Percentiles rank a stretch among this genome's conserved stretches.
Conservation (phyloP, 78 protist genomes). For the Polysphondylium violaceum region DNA sequence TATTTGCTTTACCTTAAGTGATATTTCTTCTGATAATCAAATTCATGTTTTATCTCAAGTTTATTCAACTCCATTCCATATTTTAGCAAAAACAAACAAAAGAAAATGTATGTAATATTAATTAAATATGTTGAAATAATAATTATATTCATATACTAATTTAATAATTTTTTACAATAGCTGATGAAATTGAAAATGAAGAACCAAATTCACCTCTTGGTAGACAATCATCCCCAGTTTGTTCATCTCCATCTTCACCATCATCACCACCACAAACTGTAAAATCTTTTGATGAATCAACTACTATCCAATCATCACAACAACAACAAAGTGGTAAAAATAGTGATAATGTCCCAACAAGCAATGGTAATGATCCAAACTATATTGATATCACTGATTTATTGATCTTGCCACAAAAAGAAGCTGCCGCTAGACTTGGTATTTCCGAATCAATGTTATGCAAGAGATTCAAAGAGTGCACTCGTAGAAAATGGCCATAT, state of each 20-base stretch:
- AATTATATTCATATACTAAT: background rate
- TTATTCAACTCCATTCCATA: slow-evolving; percentile 19
- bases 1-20: slow-evolving; percentile 39
- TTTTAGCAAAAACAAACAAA: slow-evolving; percentile 29
- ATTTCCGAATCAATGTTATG: slow-evolving; percentile 86
- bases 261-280: background rate
- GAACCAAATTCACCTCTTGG: slow-evolving; percentile 54
- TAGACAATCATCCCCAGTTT: background rate
- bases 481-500: slow-evolving; percentile 86
- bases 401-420: slow-evolving; percentile 83
- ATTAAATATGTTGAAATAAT: background rate
- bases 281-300: slow-evolving; percentile 1
- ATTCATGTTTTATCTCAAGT: slow-evolving; percentile 23
- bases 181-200: slow-evolving; percentile 38
- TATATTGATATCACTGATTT: slow-evolving; percentile 82
- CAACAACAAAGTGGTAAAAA: background rate
- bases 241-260: slow-evolving; percentile 43
- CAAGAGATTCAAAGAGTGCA: slow-evolving; percentile 85
- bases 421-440: slow-evolving; percentile 80
- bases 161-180: background rate
- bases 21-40: slow-evolving; percentile 50
- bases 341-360: background rate
- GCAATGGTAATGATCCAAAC: slow-evolving; percentile 37
- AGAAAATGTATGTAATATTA: slow-evolving; percentile 43
- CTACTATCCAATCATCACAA: background rate